These are phyloP conservation scores for Eucalyptus coolabah DNA, from an alignment of 345 rosid genomes.

Conservation along the genomic window DNA sequence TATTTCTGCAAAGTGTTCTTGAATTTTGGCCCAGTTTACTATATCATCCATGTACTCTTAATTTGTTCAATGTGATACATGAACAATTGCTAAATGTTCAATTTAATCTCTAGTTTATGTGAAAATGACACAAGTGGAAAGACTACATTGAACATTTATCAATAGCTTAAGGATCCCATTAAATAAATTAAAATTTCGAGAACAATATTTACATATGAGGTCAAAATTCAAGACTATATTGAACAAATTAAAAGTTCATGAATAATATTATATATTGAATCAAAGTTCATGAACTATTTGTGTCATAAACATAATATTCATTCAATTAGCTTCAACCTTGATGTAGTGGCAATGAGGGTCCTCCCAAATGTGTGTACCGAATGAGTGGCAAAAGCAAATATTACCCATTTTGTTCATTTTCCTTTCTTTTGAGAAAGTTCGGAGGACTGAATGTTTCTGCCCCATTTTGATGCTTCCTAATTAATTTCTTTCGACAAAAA, in stretches of 20 bases:
- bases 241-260: too few relatives aligned
- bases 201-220: neutral
- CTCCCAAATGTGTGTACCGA: neutral
- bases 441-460: neutral
- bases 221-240: too few relatives aligned
- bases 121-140: neutral
- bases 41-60: neutral
- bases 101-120: neutral
- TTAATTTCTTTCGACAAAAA: neutral
- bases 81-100: neutral
- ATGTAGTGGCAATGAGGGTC: neutral
- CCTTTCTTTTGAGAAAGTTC: neutral
- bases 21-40: neutral
- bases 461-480: neutral
- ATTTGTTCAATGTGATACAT: neutral
- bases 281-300: too few relatives aligned
- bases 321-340: neutral
- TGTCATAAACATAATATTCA: neutral
- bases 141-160: too few relatives aligned
- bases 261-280: neutral
- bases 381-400: neutral
- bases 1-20: rapidly evolving
- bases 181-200: too few relatives aligned
- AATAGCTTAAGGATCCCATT: too few relatives aligned
- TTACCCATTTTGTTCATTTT: neutral